Percentiles rank a stretch among this genome's conserved stretches.
Conservation (phyloP, 768 basidiomycete species). For the Amanita pallidorosea region DNA sequence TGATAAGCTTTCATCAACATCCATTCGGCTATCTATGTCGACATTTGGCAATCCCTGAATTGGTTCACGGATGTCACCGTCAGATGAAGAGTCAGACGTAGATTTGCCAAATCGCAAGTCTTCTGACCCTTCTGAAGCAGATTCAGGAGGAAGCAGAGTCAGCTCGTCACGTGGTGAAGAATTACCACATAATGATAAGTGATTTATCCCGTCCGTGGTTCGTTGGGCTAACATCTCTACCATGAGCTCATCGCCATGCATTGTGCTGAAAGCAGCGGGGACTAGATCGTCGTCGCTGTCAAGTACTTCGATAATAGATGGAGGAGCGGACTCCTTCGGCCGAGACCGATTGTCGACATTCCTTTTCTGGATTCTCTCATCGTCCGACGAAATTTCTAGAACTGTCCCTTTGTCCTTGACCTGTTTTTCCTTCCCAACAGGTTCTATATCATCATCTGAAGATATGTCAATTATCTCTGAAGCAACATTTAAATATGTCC, state of each 20-base stretch:
- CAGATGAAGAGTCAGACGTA: not conserved
- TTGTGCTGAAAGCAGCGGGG: not conserved
- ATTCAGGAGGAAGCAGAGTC: not conserved
- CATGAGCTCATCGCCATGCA: not conserved
- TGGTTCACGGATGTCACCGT: not conserved
- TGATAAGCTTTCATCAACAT: not conserved
- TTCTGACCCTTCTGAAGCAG: slow-evolving; percentile 1
- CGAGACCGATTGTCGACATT: not conserved
- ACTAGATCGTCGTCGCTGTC: slow-evolving; percentile 1
- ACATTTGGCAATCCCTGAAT: too few species aligned
- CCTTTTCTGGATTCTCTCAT: not conserved
- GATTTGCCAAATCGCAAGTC: not conserved
- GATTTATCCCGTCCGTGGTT: not conserved
- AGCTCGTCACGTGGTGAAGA: not conserved
- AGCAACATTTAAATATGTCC: not conserved
- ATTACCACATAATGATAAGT: not conserved
- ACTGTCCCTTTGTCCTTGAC: not conserved
- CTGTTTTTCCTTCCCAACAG: not conserved
- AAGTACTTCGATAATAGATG: not conserved
- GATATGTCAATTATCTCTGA: slow-evolving; percentile 2
- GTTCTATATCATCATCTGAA: not conserved
- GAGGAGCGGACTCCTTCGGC: not conserved
- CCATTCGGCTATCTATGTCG: not conserved
- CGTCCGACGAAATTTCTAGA: not conserved
- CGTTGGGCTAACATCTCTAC: not conserved